A percentile compares a stretch with the other conserved stretches of the same genome.
phyloP scores from a whole-genome alignment of 2,329 filamentous ascomycete genomes.

The Ascochyta fabae region DNA sequence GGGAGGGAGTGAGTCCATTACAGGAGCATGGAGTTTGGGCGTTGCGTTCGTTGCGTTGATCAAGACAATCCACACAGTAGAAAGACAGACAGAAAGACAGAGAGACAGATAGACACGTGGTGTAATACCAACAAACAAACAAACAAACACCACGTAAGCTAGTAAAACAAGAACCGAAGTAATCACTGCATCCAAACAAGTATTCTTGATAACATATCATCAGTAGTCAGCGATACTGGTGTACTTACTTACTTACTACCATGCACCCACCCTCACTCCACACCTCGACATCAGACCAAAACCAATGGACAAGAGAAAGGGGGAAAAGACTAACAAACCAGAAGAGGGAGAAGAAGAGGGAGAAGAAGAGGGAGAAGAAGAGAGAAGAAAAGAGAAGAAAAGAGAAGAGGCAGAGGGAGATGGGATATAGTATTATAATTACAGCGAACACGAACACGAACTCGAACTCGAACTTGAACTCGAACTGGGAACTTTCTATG shows the following conservation, averaged over 20 bases:
- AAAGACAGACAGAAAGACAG: too few relatives aligned
- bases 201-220: too few relatives aligned
- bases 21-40: constrained; percentile 8
- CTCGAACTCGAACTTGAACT: neutral
- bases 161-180: neutral
- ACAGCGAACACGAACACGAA: constrained; percentile 6
- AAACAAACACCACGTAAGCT: neutral
- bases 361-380: too few relatives aligned
- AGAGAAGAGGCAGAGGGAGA: neutral
- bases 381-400: neutral
- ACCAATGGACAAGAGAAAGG: too few relatives aligned
- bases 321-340: too few relatives aligned
- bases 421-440: constrained; percentile 17
- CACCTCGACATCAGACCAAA: too few relatives aligned
- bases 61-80: neutral
- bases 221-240: too few relatives aligned
- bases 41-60: neutral
- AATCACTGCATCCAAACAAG: neutral
- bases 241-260: too few relatives aligned
- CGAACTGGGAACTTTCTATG: too few relatives aligned
- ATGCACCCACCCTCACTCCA: too few relatives aligned
- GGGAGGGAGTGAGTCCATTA: neutral
- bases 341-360: too few relatives aligned
- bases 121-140: too few relatives aligned
- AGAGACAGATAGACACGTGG: neutral